A percentile compares a stretch with the other conserved stretches of the same genome.
Evolutionary conservation across 1,284 basidiomycete species (phyloP).

Genomic region (Meira miltonrushii): DNA sequence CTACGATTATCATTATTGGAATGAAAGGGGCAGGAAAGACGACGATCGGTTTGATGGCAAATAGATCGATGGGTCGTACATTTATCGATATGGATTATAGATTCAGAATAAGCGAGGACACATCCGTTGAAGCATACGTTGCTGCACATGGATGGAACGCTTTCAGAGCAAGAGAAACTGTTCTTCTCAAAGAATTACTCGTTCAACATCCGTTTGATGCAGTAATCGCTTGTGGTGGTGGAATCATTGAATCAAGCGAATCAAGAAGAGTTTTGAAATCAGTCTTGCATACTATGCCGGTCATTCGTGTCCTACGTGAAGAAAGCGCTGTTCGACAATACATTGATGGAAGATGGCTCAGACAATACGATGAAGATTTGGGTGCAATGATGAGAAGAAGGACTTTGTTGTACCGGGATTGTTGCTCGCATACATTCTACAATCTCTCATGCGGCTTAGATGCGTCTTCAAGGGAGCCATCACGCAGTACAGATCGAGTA

Average conservation of each 20-base stretch:
- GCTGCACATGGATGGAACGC: conserved; percentile 7
- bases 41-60: conserved; percentile 17
- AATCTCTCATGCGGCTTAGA: conserved; percentile 8
- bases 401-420: conserved; percentile 12
- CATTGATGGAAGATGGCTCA: not conserved
- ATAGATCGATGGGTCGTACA: conserved; percentile 8
- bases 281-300: conserved; percentile 1
- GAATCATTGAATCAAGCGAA: conserved; percentile 13
- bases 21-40: conserved; percentile 23
- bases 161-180: conserved; percentile 10
- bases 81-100: conserved; percentile 14
- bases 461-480: not conserved
- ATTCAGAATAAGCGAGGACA: not conserved
- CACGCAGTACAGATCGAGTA: too few species aligned
- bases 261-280: not conserved
- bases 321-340: conserved; percentile 7
- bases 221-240: conserved; percentile 15
- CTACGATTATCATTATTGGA: conserved; percentile 18
- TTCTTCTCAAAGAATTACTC: conserved; percentile 6
- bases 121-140: conserved; percentile 4
- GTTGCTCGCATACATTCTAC: conserved; percentile 9
- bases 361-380: conserved; percentile 10
- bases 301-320: conserved; percentile 17
- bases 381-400: conserved; percentile 8
- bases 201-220: conserved; percentile 10